Conservation (phyloP, 2,329 filamentous ascomycete species). For the Cytospora schulzeri region DNA sequence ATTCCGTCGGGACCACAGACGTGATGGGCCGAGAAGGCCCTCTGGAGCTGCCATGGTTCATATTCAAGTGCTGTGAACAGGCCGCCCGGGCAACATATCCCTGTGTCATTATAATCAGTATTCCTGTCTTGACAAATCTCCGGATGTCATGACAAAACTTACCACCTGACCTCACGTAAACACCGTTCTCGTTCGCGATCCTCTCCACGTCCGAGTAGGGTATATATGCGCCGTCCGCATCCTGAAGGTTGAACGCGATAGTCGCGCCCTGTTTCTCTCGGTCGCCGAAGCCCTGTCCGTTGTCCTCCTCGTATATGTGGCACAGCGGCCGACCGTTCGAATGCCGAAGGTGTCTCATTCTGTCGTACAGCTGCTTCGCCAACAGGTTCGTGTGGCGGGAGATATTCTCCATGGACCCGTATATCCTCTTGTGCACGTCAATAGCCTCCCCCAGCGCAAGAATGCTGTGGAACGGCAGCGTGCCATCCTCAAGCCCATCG, state of each 20-base stretch:
- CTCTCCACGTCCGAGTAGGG: constrained; percentile 62
- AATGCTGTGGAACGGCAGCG: constrained; percentile 87
- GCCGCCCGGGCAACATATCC: constrained; percentile 52
- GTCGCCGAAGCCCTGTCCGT: constrained; percentile 49
- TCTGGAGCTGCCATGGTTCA: constrained; percentile 55
- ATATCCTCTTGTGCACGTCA: constrained; percentile 63
- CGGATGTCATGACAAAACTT: too few species aligned
- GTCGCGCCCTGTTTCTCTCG: constrained; percentile 59
- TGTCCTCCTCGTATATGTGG: constrained; percentile 56
- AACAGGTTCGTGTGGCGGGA: constrained; percentile 60
- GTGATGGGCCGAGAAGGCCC: constrained; percentile 57
- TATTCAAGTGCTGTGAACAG: constrained; percentile 52
- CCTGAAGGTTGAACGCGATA: constrained; percentile 63
- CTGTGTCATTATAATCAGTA: constrained; percentile 32
- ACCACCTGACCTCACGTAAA: constrained; percentile 64
- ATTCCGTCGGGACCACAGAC: constrained; percentile 57
- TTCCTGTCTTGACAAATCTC: too few species aligned
- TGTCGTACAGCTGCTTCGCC: constrained; percentile 50
- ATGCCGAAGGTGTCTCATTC: constrained; percentile 52
- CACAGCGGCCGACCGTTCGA: constrained; percentile 54
- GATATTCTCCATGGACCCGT: constrained; percentile 59
- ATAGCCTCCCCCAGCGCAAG: constrained; percentile 78
- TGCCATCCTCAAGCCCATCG: constrained; percentile 72
- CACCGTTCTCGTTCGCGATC: constrained; percentile 54
- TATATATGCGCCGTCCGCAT: constrained; percentile 54